Evolutionary conservation across 306 rosid genomes (phyloP), one percentile per base, ranked within the genome.

Genomic region (Purshia tridentata): DNA sequence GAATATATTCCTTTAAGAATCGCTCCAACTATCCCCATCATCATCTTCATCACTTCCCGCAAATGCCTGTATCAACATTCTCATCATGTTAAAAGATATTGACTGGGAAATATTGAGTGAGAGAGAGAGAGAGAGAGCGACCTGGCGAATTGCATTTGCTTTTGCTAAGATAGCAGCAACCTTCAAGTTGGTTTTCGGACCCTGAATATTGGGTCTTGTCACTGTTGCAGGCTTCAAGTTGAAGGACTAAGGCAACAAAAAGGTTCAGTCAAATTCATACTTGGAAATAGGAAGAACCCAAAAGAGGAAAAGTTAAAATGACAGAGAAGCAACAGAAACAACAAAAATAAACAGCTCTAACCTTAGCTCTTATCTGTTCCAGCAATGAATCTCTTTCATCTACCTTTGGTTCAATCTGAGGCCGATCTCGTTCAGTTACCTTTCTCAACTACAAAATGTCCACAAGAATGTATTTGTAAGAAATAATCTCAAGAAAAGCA

Each of bases 81-180:
- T 39, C 66, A 22, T 5, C 8, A 18, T 14, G 23, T 16, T 35
- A 54, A 19, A 19, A 18, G 6, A 51, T 35, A 64, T 7, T 2
- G 22, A 67, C 37, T n/a, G 8, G 47, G 50, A 50, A 13, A 50
- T 13, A 51, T 0, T 5, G 5, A 47, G n/a, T 49, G 42, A 37
- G 42, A 19, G 57, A 51, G 44, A 39, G 22, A 56, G 63, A 48
- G 68, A 74, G 54, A 80, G 80, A 63, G 72, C 70, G 86, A 86
- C 99, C 99, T 92, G 99, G 67, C 98, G 99, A 75, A 95, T 90
- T 15, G 98, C 76, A 73, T 83, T 92, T 72, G 97, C 99, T 81
- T 86, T 95, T 85, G 90, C 98, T 79, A 95, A 81, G 72, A 95
- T 87, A 48, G 99, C 96, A 53, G 96, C 93, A 67, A 95, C 91